A percentile compares a stretch with the other conserved stretches of the same genome.
phyloP scores from a whole-genome alignment of 495 filamentous ascomycete species.

The Podospora comata region DNA sequence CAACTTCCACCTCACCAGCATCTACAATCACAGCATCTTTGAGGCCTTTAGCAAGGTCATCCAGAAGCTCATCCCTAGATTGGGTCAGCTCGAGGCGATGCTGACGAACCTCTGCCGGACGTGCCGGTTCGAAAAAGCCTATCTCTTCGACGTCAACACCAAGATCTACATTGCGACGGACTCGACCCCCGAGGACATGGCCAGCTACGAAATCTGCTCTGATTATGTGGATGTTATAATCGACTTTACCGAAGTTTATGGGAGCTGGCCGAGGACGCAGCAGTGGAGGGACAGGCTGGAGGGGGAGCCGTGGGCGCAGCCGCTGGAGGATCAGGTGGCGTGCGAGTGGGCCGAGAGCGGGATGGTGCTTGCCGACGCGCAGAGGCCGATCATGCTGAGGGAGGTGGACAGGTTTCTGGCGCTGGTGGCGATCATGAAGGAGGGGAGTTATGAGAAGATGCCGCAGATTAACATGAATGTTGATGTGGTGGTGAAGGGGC shows the following conservation, averaged over 20 bases:
- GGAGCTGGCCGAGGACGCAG: constrained; percentile 59
- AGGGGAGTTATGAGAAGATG: constrained; percentile 59
- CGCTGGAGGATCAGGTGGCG: constrained; percentile 60
- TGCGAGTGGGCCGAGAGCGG: constrained; percentile 72
- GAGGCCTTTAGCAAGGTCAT: constrained; percentile 98
- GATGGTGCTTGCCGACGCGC: constrained; percentile 74
- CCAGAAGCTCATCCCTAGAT: constrained; percentile 90
- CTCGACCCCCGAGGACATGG: constrained; percentile 85
- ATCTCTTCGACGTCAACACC: constrained; percentile 91
- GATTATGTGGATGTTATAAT: constrained; percentile 98
- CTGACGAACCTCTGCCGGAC: constrained; percentile 84
- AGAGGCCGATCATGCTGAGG: constrained; percentile 74
- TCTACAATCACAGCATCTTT: constrained; percentile 97
- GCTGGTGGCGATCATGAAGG: constrained; percentile 72
- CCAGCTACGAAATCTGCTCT: constrained; percentile 93
- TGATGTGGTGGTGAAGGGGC: constrained; percentile 51
- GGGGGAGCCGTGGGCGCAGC: constrained; percentile 58
- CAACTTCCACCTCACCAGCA: constrained; percentile 89
- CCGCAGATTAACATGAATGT: constrained; percentile 58
- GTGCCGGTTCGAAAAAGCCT: constrained; percentile 94
- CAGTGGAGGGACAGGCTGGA: constrained; percentile 54
- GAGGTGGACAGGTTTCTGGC: constrained; percentile 89
- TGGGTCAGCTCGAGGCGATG: constrained; percentile 86
- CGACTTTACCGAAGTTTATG: constrained; percentile 92
- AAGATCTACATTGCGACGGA: constrained; percentile 99